Base-by-base conservation (phyloP, 805 yeast species). In the Saccharomycopsis guyanensis region DNA sequence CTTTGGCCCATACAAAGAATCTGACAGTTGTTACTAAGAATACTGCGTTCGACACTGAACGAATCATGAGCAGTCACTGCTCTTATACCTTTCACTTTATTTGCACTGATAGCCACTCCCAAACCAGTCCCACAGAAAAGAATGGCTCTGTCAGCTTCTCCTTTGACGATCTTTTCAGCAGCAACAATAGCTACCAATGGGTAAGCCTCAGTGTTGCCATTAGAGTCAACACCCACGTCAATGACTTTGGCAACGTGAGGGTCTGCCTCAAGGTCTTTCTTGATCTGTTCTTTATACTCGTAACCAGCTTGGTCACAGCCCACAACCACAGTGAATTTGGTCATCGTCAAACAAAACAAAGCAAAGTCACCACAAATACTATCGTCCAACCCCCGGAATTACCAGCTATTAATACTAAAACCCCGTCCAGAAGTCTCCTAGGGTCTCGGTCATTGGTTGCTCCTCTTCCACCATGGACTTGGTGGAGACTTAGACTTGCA, bases 1-100 rank as follows among this genome's bases (percentile, higher is more conserved):
- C 75, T 59, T 54, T 70, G 68, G 1, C 75, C 75, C 72, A 70
- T 67, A 51, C 75, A 70, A 41, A 70, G 59, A 16, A 70, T 61
- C 49, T 70, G 75, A 46, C 71, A 65, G 53, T 70, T 60, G 53
- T 70, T 70, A 18, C 69, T 62, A 18, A 68, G 59, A 24, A 70
- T 68, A 29, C 69, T 62, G 45, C 75, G 58, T 54, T 70, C 75
- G 18, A 70, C 74, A 35, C 69, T 62, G 59, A 69, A 70, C 4
- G 70, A 63, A 53, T 70, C 75, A 47, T 70, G 74, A 3, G 74
- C 75, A 19, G 75, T 70, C 7, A 66, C 74, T 1, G 75, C 75
- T 39, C 75, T 58, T 45, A 70, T 69, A 8, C 74, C 74, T 2
- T 60, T 55, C 18, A 70, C 75, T 53, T 70, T 70, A 57, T 70